These are phyloP conservation scores for Sequoia sempervirens DNA, from an alignment of 75 land plant genomes.

Conservation along the genomic window DNA sequence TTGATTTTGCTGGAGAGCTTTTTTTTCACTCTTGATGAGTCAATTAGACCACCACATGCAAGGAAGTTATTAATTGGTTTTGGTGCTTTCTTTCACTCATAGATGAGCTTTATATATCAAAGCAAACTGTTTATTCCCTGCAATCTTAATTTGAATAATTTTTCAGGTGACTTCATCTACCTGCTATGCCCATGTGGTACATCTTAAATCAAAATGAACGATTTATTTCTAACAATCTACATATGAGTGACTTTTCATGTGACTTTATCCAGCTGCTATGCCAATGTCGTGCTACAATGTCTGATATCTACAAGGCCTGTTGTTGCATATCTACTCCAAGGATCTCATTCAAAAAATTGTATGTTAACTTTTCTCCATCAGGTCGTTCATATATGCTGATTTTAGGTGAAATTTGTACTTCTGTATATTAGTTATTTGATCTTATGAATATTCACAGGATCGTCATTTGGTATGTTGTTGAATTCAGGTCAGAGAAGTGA, in stretches of 20 bases:
- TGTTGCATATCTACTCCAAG: conserved; percentile 67
- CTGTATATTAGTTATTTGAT: not conserved
- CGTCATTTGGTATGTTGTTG: not conserved
- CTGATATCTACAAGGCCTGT: conserved; percentile 72
- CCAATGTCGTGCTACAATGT: conserved; percentile 93
- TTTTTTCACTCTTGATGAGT: not conserved
- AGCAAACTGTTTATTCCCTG: not conserved
- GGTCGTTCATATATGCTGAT: not conserved
- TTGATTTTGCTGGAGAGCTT: not conserved
- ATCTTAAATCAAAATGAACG: not conserved
- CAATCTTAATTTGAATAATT: not conserved
- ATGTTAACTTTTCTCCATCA: conserved; percentile 14
- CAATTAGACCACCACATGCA: not conserved
- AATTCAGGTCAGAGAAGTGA: conserved; percentile 46
- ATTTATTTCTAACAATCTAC: not conserved
- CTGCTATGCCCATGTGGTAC: not conserved
- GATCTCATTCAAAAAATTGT: conserved; percentile 57
- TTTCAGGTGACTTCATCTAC: not conserved
- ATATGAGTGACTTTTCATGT: conserved; percentile 10
- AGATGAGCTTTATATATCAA: not conserved
- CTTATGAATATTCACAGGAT: conserved; percentile 4
- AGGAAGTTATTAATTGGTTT: not conserved
- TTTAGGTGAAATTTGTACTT: not conserved
- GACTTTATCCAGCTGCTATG: conserved; percentile 81
- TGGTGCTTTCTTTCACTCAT: not conserved